Conservation (phyloP, 2,329 filamentous ascomycete genomes). For the Beauveria australis region DNA sequence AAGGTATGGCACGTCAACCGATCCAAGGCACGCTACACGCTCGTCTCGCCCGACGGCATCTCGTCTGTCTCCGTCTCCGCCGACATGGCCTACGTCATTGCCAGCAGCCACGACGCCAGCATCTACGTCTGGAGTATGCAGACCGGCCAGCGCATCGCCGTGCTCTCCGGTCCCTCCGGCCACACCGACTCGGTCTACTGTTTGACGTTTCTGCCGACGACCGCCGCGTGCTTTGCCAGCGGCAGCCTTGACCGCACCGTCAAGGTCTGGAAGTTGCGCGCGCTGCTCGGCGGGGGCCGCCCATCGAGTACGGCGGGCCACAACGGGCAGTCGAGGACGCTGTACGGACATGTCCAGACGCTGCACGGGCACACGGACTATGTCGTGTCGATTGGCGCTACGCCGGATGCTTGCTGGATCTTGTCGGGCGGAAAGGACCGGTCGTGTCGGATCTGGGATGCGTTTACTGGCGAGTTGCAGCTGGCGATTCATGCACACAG, state of each 20-base stretch:
- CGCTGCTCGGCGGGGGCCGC: background rate
- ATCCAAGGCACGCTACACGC: constrained; percentile 70
- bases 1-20: constrained; percentile 92
- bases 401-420: constrained; percentile 89
- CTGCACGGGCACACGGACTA: constrained; percentile 98
- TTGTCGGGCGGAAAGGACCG: constrained; percentile 95
- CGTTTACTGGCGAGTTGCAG: constrained; percentile 82
- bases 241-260: constrained; percentile 96
- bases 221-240: constrained; percentile 80
- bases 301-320: background rate
- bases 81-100: constrained; percentile 86
- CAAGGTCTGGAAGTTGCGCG: constrained; percentile 93
- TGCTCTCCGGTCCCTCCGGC: constrained; percentile 82
- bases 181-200: constrained; percentile 97
- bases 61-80: constrained; percentile 96
- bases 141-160: constrained; percentile 70
- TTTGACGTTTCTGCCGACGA: constrained; percentile 84
- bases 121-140: constrained; percentile 93
- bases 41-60: constrained; percentile 91
- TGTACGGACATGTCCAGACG: constrained; percentile 87
- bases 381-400: constrained; percentile 88
- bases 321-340: constrained; percentile 40
- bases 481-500: constrained; percentile 98
- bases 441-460: constrained; percentile 98
- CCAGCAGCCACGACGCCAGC: constrained; percentile 92